phyloP scores from a whole-genome alignment of 192 early-diverging fungal genomes.

The Rhizophagus prolifer region DNA sequence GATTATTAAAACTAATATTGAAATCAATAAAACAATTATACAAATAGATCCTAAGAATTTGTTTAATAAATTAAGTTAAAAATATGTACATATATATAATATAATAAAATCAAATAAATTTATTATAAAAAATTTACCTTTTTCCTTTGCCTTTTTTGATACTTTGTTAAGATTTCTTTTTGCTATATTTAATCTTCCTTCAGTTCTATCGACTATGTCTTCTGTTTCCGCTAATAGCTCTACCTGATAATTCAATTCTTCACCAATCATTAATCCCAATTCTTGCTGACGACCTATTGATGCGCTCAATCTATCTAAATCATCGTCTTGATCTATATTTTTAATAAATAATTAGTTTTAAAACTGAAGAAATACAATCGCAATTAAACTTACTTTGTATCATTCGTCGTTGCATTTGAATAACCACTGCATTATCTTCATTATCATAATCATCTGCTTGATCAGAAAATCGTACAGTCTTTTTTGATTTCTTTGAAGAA shows the following conservation, averaged over 20 bases:
- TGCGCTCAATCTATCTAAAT: slow-evolving; percentile 62
- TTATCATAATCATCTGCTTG: slow-evolving; percentile 44
- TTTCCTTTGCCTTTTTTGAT: slow-evolving; percentile 51
- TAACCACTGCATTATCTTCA: slow-evolving; percentile 49
- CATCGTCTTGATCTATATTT: slow-evolving; percentile 70
- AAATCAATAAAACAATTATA: background rate
- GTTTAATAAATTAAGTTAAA: background rate
- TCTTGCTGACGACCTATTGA: slow-evolving; percentile 68
- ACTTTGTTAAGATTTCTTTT: slow-evolving; percentile 51
- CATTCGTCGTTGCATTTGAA: slow-evolving; percentile 64
- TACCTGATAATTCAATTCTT: slow-evolving; percentile 72
- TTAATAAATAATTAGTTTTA: background rate
- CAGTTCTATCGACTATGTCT: slow-evolving; percentile 58
- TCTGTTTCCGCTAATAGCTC: slow-evolving; percentile 74
- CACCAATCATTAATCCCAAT: slow-evolving; percentile 68
- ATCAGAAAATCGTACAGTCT: slow-evolving; percentile 42
- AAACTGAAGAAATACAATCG: background rate
- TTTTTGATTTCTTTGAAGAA: slow-evolving; percentile 36
- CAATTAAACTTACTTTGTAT: slow-evolving; percentile 53
- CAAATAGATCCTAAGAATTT: background rate
- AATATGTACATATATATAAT: background rate
- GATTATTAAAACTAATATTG: background rate
- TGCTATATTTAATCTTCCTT: slow-evolving; percentile 44
- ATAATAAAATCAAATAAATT: background rate
- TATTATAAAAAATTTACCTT: slow-evolving; percentile 40